These are phyloP conservation scores for Aspergillus fischeri DNA, from an alignment of 2,329 filamentous ascomycete species.

Conservation along the genomic window DNA sequence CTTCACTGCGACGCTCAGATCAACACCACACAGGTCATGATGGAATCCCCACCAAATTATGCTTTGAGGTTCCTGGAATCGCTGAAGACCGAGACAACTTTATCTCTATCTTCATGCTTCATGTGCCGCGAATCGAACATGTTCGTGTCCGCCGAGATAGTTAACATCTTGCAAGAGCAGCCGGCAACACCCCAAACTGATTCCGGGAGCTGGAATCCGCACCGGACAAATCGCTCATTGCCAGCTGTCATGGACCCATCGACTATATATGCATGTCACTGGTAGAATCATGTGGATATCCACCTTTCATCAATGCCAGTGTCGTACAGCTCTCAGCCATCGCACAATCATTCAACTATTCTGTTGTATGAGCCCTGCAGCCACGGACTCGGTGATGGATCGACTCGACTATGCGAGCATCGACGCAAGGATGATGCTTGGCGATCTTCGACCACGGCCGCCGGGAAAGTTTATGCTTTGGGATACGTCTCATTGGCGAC, in stretches of 20 bases:
- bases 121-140: not conserved
- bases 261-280: not conserved
- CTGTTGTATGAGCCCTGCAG: not conserved
- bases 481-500: not conserved
- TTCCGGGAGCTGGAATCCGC: not conserved
- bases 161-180: not conserved
- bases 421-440: slow-evolving; percentile 4
- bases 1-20: not conserved
- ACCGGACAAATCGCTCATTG: slow-evolving; percentile 10
- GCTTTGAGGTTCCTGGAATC: not conserved
- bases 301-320: not conserved
- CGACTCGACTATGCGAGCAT: slow-evolving; percentile 5
- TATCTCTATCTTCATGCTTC: not conserved
- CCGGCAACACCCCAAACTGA: not conserved
- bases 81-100: not conserved
- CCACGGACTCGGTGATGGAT: not conserved
- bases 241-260: slow-evolving; percentile 14
- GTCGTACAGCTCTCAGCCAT: not conserved
- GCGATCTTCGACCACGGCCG: slow-evolving; percentile 1
- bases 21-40: not conserved
- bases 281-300: not conserved
- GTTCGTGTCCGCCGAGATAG: not conserved
- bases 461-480: slow-evolving; percentile 4
- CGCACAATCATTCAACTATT: not conserved
- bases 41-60: not conserved